phyloP scores from a whole-genome alignment of 78 protist genomes.

The Speleostelium caveatum region DNA sequence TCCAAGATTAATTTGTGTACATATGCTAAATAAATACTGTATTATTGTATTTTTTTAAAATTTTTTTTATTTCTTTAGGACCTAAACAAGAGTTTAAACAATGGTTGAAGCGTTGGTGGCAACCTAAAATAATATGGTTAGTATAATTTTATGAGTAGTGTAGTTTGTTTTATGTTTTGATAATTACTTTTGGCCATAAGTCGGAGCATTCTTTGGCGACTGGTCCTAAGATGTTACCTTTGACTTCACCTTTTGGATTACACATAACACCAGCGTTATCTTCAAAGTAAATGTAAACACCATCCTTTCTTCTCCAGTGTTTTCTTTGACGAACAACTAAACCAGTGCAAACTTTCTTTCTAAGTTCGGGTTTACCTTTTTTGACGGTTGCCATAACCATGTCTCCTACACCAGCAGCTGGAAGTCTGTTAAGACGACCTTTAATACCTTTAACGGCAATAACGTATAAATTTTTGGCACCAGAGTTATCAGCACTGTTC shows the following conservation, averaged over 20 bases:
- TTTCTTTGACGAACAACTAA: slow-evolving; percentile 99
- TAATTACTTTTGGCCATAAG: slow-evolving; percentile 97
- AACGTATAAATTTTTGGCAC: slow-evolving; percentile 99
- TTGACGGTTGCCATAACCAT: slow-evolving; percentile 98
- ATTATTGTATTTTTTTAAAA: not conserved
- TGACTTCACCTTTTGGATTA: slow-evolving; percentile 99
- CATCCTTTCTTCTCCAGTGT: slow-evolving; percentile 97
- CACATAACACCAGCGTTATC: slow-evolving; percentile 99
- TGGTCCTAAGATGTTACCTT: slow-evolving; percentile 99
- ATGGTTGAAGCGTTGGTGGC: slow-evolving; percentile 55
- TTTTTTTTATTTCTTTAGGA: not conserved
- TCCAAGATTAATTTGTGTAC: not conserved
- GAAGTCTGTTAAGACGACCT: slow-evolving; percentile 97
- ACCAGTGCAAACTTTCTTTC: slow-evolving; percentile 98
- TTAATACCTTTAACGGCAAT: slow-evolving; percentile 96
- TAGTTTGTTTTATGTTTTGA: no score
- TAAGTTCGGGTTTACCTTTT: slow-evolving; percentile 99
- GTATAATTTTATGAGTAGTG: no score
- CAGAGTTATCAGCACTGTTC: slow-evolving; percentile 99
- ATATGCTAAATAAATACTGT: not conserved
- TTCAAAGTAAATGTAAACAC: slow-evolving; percentile 97
- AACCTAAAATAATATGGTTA: no score
- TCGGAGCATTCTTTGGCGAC: slow-evolving; percentile 99
- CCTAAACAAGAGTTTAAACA: slow-evolving; percentile 21
- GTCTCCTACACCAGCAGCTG: slow-evolving; percentile 98